A percentile compares a stretch with the other conserved stretches of the same genome.
Evolutionary conservation across 257 asterid species (phyloP).

Genomic region (Plantago major): DNA sequence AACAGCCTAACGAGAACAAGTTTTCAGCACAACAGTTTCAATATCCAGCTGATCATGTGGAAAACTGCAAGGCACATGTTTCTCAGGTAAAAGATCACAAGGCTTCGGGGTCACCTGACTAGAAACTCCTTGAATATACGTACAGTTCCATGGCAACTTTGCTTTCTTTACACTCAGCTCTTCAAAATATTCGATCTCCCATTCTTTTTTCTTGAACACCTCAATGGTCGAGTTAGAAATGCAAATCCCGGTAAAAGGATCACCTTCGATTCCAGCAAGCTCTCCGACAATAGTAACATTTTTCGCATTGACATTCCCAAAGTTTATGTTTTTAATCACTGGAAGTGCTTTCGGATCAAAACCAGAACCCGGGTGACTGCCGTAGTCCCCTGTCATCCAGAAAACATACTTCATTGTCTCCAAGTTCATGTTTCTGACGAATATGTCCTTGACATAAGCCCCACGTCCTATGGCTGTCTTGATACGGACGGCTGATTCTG

Average conservation of each 20-base stretch:
- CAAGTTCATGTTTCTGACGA: conserved; percentile 33
- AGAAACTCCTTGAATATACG: conserved; percentile 44
- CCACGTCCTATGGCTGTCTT: conserved; percentile 60
- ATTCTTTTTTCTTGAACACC: conserved; percentile 5
- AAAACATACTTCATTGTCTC: conserved; percentile 55
- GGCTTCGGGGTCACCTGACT: conserved; percentile 49
- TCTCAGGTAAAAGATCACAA: conserved; percentile 41
- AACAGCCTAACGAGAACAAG: conserved; percentile 21
- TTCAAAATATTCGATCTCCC: neutral
- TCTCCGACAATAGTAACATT: conserved; percentile 46
- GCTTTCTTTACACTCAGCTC: conserved; percentile 1
- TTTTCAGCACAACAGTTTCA: conserved; percentile 42
- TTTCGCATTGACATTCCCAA: conserved; percentile 24
- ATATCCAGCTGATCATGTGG: conserved; percentile 51
- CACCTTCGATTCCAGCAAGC: conserved; percentile 38
- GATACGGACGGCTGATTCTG: conserved; percentile 59
- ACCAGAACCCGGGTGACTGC: conserved; percentile 42
- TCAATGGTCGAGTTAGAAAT: conserved; percentile 37
- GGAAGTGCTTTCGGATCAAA: conserved; percentile 65
- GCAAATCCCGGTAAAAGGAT: conserved; percentile 51
- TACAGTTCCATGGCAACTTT: conserved; percentile 56
- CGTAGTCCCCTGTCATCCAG: conserved; percentile 60
- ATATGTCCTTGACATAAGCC: conserved; percentile 51
- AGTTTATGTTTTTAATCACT: conserved; percentile 37
- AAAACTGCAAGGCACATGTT: conserved; percentile 31